A percentile compares a stretch with the other conserved stretches of the same genome.
These are phyloP conservation scores for Cryomyces minteri DNA, from an alignment of 495 filamentous ascomycete genomes.

Conservation along the genomic window DNA sequence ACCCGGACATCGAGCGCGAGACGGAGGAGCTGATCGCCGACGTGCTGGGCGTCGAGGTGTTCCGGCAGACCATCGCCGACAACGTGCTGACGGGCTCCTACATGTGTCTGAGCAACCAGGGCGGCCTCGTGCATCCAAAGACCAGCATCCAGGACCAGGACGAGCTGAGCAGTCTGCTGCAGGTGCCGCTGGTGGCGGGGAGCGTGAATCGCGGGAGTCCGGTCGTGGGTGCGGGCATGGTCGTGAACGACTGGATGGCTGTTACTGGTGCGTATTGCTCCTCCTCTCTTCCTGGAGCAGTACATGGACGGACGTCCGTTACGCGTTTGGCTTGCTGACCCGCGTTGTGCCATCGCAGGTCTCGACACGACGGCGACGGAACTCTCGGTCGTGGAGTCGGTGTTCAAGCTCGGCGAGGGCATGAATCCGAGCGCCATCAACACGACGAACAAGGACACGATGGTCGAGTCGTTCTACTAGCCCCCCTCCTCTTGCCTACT, in stretches of 20 bases:
- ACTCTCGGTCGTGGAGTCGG: conserved; percentile 84
- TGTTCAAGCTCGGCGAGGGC: conserved; percentile 86
- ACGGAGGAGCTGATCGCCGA: conserved; percentile 54
- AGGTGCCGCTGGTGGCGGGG: conserved; percentile 89
- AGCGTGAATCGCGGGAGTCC: conserved; percentile 80
- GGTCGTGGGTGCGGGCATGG: conserved; percentile 96
- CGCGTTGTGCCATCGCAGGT: conserved; percentile 13
- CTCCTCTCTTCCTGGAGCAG: conserved; percentile 4
- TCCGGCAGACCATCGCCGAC: conserved; percentile 91
- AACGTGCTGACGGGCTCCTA: conserved; percentile 92
- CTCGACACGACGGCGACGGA: conserved; percentile 94
- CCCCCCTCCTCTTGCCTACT: too few species aligned
- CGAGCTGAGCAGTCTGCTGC: conserved; percentile 80
- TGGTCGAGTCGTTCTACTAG: conserved; percentile 97
- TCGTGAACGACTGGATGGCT: conserved; percentile 98
- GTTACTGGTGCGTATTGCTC: conserved; percentile 34
- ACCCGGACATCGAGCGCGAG: conserved; percentile 93
- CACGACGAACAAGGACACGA: conserved; percentile 78
- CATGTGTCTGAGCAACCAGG: conserved; percentile 91
- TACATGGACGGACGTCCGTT: not conserved
- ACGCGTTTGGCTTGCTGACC: not conserved
- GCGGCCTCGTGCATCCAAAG: conserved; percentile 93
- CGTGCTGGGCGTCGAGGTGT: conserved; percentile 92
- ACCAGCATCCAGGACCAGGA: conserved; percentile 94
- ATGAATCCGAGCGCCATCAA: conserved; percentile 55